Conservation (phyloP, 768 basidiomycete genomes). For the Rossbeevera mucosa region DNA sequence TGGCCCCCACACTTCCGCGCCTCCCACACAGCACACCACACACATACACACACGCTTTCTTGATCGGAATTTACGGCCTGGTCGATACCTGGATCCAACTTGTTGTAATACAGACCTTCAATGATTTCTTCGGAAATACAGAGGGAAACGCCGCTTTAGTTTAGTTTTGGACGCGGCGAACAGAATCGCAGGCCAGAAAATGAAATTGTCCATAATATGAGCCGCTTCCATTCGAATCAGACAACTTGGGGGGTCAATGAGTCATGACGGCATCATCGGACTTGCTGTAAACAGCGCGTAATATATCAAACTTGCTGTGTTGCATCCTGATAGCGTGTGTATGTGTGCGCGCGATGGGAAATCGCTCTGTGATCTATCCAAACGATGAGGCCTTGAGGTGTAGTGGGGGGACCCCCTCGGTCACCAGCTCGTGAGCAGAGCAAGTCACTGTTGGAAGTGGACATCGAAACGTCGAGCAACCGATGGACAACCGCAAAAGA, state of each 20-base stretch:
- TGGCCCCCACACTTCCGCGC: not conserved
- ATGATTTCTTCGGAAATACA: not conserved
- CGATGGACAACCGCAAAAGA: too few species aligned
- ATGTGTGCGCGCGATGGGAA: slow-evolving; percentile 2
- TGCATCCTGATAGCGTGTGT: not conserved
- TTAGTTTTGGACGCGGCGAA: not conserved
- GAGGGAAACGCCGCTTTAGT: not conserved
- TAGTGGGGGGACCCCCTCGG: not conserved
- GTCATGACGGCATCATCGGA: not conserved
- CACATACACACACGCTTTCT: slow-evolving; percentile 9
- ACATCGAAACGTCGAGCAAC: not conserved
- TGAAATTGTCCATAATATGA: slow-evolving; percentile 10
- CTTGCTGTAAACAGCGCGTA: not conserved
- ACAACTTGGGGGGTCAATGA: not conserved
- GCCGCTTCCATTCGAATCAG: slow-evolving; percentile 17
- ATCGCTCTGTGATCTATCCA: slow-evolving; percentile 3
- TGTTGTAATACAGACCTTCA: slow-evolving; percentile 33
- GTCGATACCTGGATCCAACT: slow-evolving; percentile 31
- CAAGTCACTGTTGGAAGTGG: not conserved
- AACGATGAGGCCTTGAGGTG: too few species aligned
- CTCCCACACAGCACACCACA: not conserved
- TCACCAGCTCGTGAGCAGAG: not conserved
- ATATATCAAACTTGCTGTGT: not conserved
- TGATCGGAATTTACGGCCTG: slow-evolving; percentile 29
- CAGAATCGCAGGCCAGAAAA: not conserved